These are phyloP conservation scores for Solanum sparsipilum DNA, from an alignment of 257 asterid genomes.

Conservation along the genomic window DNA sequence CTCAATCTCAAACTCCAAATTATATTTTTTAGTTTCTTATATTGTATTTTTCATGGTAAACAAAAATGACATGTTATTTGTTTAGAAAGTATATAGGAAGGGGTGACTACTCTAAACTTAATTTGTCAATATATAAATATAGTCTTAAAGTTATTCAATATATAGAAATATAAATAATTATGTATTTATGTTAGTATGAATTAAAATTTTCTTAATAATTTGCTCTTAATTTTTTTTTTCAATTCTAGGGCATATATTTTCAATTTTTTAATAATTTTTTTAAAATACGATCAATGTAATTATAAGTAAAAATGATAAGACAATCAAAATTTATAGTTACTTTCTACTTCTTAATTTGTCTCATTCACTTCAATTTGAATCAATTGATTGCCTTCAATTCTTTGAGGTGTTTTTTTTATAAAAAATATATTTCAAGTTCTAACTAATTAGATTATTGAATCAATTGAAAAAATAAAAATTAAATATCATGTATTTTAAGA, in stretches of 20 bases:
- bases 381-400: no score
- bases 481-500: not conserved
- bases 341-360: not conserved
- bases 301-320: not conserved
- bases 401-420: not conserved
- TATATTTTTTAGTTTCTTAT: no score
- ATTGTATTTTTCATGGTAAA: no score
- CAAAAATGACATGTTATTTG: not conserved
- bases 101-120: not conserved
- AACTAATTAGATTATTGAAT: not conserved
- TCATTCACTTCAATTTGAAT: not conserved
- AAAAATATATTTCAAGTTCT: no score
- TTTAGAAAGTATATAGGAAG: not conserved
- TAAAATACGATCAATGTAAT: no score
- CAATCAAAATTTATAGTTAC: no score
- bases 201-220: no score
- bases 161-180: no score
- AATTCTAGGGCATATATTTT: not conserved
- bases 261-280: not conserved
- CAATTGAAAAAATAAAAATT: no score
- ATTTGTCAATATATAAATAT: not conserved
- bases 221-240: not conserved
- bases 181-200: no score
- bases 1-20: not conserved
- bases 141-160: not conserved